Percentiles rank a stretch among this genome's conserved stretches.
Evolutionary conservation across 2,329 filamentous ascomycete species (phyloP).

Genomic region (Penicillium palitans): DNA sequence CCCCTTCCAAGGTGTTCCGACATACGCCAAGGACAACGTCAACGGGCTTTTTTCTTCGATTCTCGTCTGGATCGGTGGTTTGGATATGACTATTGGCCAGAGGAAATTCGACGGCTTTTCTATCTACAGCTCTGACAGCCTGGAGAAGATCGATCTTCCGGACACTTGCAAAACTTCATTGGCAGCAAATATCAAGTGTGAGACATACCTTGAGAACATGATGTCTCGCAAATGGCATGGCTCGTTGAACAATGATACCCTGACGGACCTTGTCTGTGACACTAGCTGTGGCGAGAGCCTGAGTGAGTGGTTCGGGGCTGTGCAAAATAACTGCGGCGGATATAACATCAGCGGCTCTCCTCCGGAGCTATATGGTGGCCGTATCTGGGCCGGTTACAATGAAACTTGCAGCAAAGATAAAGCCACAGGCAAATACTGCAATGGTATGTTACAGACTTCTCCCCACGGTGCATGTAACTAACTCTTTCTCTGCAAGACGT

Average conservation of each 20-base stretch:
- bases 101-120: no score
- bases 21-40: no score
- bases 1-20: no score
- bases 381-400: constrained; percentile 19
- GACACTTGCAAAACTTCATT: no score
- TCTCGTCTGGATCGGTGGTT: no score
- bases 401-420: constrained; percentile 20
- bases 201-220: constrained; percentile 8
- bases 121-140: no score
- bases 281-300: constrained; percentile 11
- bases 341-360: constrained; percentile 3
- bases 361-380: constrained; percentile 11
- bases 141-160: no score
- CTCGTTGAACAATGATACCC: constrained; percentile 11
- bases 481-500: constrained; percentile 1
- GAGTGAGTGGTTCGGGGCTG: constrained; percentile 14
- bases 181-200: no score
- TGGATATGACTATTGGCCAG: no score
- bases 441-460: constrained; percentile 7
- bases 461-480: no score
- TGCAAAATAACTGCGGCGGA: constrained; percentile 8
- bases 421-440: constrained; percentile 18
- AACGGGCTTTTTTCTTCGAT: no score
- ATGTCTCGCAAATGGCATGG: not conserved
- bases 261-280: constrained; percentile 19